Evolutionary conservation across 306 rosid genomes (phyloP).

Genomic region (Castanea sativa): DNA sequence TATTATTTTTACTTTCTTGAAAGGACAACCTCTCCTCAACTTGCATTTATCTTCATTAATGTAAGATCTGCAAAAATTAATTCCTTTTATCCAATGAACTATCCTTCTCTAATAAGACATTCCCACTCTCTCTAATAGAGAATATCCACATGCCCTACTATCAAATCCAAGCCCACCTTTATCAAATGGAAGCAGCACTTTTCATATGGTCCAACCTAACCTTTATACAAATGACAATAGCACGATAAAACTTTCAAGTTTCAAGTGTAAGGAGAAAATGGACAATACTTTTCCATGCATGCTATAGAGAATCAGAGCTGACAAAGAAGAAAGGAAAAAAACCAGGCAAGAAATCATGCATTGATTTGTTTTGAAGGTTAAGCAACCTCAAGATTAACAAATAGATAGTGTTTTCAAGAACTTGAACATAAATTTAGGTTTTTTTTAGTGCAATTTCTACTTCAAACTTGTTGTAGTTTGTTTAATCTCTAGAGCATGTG

Average conservation of each 20-base stretch:
- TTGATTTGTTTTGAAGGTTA: too few relatives aligned
- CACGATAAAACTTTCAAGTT: neutral
- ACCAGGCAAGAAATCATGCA: too few relatives aligned
- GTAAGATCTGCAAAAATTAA: neutral
- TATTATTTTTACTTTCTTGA: neutral
- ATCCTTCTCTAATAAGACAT: neutral
- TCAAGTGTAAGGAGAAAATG: neutral
- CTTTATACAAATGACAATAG: neutral
- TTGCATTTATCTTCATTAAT: neutral
- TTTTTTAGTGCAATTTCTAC: too few relatives aligned
- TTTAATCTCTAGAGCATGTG: too few relatives aligned
- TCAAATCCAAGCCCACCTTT: neutral
- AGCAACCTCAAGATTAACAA: too few relatives aligned
- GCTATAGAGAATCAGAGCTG: neutral
- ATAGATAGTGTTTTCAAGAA: too few relatives aligned
- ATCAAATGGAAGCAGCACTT: neutral
- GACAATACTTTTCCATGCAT: neutral
- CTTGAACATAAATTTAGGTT: too few relatives aligned
- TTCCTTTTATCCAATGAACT: neutral
- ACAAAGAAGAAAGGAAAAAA: neutral
- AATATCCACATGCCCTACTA: neutral
- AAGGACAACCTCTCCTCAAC: neutral
- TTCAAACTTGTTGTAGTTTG: too few relatives aligned
- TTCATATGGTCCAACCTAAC: neutral
- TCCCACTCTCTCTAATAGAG: neutral